These are phyloP conservation scores for Helianthus tuberosus DNA, from an alignment of 129 eudicot genomes.

Conservation along the genomic window DNA sequence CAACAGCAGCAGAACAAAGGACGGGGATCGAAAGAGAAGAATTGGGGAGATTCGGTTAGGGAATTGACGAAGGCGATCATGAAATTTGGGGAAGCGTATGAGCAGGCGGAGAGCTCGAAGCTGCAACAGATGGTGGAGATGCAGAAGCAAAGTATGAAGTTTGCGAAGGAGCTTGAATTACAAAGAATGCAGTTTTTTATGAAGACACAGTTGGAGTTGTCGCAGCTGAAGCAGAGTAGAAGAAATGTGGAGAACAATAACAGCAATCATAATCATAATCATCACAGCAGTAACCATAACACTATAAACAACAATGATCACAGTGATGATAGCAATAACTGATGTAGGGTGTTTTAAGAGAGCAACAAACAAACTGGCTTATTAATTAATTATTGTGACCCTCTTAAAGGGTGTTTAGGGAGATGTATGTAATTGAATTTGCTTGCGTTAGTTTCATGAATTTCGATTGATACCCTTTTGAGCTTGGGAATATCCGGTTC, in stretches of 20 bases:
- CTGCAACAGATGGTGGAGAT: constrained; percentile 77
- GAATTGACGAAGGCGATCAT: constrained; percentile 67
- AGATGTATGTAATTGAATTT: constrained; percentile 36
- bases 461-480: background rate
- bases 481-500: background rate
- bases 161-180: constrained; percentile 68
- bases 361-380: constrained; percentile 28
- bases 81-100: constrained; percentile 75
- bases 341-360: constrained; percentile 25
- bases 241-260: constrained; percentile 38
- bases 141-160: constrained; percentile 87
- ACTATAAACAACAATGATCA: constrained; percentile 31
- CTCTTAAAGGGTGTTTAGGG: constrained; percentile 31
- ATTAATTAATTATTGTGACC: constrained; percentile 27
- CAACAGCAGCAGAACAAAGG: constrained; percentile 28
- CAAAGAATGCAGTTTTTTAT: constrained; percentile 81
- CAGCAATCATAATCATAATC: constrained; percentile 29
- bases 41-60: constrained; percentile 69
- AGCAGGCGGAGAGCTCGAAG: constrained; percentile 67
- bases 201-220: constrained; percentile 79
- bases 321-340: constrained; percentile 65
- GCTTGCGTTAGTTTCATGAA: background rate
- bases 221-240: constrained; percentile 57
- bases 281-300: constrained; percentile 59
- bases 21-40: constrained; percentile 34